Conservation (phyloP, 2,329 filamentous ascomycete genomes). For the Lachnellula cervina region DNA sequence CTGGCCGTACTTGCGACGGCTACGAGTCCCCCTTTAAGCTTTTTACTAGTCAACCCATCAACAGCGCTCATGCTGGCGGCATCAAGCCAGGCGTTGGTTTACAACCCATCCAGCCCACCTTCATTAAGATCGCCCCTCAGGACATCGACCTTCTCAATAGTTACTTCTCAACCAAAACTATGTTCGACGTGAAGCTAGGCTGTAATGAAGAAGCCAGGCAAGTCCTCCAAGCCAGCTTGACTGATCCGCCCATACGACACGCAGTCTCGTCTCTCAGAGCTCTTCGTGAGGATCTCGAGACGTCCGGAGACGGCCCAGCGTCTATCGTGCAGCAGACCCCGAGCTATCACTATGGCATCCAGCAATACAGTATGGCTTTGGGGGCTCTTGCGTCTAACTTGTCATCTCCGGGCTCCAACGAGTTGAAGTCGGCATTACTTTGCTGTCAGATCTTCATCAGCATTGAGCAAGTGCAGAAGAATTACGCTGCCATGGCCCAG, state of each 20-base stretch:
- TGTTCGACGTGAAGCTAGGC: constrained; percentile 35
- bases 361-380: constrained; percentile 40
- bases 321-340: constrained; percentile 28
- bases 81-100: constrained; percentile 20
- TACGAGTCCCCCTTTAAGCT: constrained; percentile 38
- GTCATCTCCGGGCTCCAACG: constrained; percentile 29
- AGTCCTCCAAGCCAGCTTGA: constrained; percentile 36
- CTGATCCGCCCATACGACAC: constrained; percentile 35
- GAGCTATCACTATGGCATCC: constrained; percentile 36
- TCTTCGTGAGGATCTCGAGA: constrained; percentile 38
- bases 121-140: constrained; percentile 23
- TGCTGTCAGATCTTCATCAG: constrained; percentile 46
- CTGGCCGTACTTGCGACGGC: constrained; percentile 40
- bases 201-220: constrained; percentile 38
- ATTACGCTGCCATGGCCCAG: constrained; percentile 39
- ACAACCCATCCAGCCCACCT: constrained; percentile 18
- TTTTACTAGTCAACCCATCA: constrained; percentile 22
- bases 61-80: constrained; percentile 14
- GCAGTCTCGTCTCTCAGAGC: constrained; percentile 38
- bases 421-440: constrained; percentile 37
- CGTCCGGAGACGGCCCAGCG: constrained; percentile 23
- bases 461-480: constrained; percentile 40
- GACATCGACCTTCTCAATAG: constrained; percentile 35
- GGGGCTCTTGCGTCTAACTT: constrained; percentile 37
- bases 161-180: constrained; percentile 40